phyloP scores from a whole-genome alignment of 1,139 yeast genomes.

The Saccharomyces hybrid region DNA sequence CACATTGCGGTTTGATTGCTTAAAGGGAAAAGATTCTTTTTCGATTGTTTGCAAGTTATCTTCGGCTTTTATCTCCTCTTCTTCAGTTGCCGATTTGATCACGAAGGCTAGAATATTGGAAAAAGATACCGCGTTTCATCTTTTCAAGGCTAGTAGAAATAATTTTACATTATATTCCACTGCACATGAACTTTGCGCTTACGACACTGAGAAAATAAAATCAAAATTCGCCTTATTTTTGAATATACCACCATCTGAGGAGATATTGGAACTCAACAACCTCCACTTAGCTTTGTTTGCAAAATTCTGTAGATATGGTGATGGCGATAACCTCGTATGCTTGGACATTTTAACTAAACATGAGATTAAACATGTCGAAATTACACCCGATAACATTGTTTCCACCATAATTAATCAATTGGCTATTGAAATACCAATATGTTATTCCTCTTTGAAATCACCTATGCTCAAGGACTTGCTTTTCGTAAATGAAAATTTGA shows the following conservation, averaged over 20 bases:
- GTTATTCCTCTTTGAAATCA: constrained; percentile 14
- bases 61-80: constrained; percentile 25
- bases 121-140: constrained; percentile 79
- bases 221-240: constrained; percentile 62
- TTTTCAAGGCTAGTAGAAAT: constrained; percentile 46
- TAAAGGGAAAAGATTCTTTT: constrained; percentile 18
- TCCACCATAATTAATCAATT: constrained; percentile 14
- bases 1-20: constrained; percentile 29
- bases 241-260: constrained; percentile 40
- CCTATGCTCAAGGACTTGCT: constrained; percentile 9
- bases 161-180: constrained; percentile 61
- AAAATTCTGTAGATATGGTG: constrained; percentile 30
- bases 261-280: constrained; percentile 34
- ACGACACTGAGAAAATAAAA: constrained; percentile 49
- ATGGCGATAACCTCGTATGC: constrained; percentile 19
- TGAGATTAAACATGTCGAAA: constrained; percentile 4
- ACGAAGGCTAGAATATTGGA: constrained; percentile 73
- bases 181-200: constrained; percentile 65
- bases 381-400: constrained; percentile 12
- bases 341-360: constrained; percentile 14
- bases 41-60: constrained; percentile 30
- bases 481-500: constrained; percentile 6
- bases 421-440: constrained; percentile 7
- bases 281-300: constrained; percentile 43
- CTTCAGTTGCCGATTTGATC: constrained; percentile 54